Base-by-base conservation (phyloP, 2,329 filamentous ascomycete species). In the Myriosclerotinia scirpicola region DNA sequence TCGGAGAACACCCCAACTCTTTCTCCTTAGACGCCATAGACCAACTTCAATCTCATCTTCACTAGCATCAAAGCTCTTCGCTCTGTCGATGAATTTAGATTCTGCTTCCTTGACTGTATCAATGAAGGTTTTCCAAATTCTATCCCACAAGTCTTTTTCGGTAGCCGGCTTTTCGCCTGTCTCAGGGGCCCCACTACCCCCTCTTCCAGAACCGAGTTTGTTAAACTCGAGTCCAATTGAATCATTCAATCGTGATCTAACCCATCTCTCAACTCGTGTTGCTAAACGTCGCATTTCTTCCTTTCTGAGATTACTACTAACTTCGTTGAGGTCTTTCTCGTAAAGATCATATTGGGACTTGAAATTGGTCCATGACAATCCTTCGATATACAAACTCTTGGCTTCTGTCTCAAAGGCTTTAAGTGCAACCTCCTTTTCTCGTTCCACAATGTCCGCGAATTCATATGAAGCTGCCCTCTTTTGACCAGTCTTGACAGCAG, bases 221-320 rank as follows among this genome's bases (percentile, higher is more conserved):
- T 97, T 98, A 84, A 99, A 98, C 76, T 98, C 93, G 22, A 98
- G 81, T 17, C 94, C 93, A 54, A 98, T 84, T 20, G 91, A 91
- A 76, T 99, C 95, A 44, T 89, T 88, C 44, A 99, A 84, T 56
- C 93, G 89, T 67, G 92, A 92, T 74, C 90, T 89, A 69, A 99
- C 93, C 92, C 93, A 97, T 73, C 94, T 87, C 80, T 99, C 95
- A 34, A 97, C 90, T 26, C 95, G 87, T 42, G 89, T 95, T 2
- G 95, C 93, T 69, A 99, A 81, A 30, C 95, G 88, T 69, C 94
- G 88, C 92, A 99, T 97, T 80, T 99, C 95, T 71, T 99, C 95
- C 76, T 95, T 93, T 73, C 95, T 87, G 72, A 99, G 81, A 69
- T 90, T 88, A 52, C 86, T 84, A 71, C 93, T 96, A 64, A 96